A percentile compares a stretch with the other conserved stretches of the same genome.
These are phyloP conservation scores for Tylopilus plumbeoviolaceoides DNA, from an alignment of 768 basidiomycete species.

Conservation along the genomic window DNA sequence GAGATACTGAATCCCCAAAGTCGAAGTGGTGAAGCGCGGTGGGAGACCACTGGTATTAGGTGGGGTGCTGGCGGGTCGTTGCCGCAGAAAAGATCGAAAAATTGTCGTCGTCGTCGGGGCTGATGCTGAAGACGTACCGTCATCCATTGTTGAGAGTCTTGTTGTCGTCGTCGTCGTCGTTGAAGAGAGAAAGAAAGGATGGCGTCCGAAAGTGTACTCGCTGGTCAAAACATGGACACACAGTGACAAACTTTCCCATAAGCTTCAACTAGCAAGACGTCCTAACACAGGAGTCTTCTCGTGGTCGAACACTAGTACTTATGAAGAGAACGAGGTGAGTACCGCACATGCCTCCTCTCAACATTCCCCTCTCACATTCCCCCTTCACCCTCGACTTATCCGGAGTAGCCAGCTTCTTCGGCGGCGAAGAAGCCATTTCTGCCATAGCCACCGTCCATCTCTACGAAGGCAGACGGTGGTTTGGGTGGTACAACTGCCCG, in stretches of 20 bases:
- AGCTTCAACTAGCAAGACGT: no score
- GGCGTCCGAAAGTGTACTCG: not conserved
- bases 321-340: no score
- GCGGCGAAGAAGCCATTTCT: slow-evolving; percentile 33
- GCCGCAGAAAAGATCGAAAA: slow-evolving; percentile 41
- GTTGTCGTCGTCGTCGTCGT: slow-evolving; percentile 19
- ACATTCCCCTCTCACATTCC: no score
- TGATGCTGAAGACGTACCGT: slow-evolving; percentile 85
- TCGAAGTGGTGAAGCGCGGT: slow-evolving; percentile 29
- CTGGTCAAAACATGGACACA: slow-evolving; percentile 20
- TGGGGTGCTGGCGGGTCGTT: slow-evolving; percentile 29
- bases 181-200: not conserved
- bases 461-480: slow-evolving; percentile 29
- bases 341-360: no score
- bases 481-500: slow-evolving; percentile 38
- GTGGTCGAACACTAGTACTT: no score
- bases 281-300: no score
- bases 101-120: slow-evolving; percentile 59
- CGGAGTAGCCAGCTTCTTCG: slow-evolving; percentile 34
- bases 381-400: slow-evolving; percentile 23
- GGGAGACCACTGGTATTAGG: slow-evolving; percentile 26
- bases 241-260: not conserved
- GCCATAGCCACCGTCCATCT: slow-evolving; percentile 34
- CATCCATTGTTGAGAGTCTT: slow-evolving; percentile 45
- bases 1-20: slow-evolving; percentile 22